A percentile compares a stretch with the other conserved stretches of the same genome.
Conservation (phyloP, 1,284 basidiomycete species). For the Neolentinus lepideus region DNA sequence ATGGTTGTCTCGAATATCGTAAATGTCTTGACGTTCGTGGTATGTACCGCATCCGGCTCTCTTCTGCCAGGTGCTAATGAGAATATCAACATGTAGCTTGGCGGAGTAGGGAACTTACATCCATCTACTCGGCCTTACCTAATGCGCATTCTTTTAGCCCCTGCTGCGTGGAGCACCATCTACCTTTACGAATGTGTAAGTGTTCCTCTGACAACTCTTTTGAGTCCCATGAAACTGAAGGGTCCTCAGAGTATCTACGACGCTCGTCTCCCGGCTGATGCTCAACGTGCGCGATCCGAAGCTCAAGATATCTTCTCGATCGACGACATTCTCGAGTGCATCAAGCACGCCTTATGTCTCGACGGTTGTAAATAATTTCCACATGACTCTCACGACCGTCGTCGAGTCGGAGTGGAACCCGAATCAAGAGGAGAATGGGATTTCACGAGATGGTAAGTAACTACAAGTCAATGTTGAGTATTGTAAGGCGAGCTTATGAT, state of each 20-base stretch:
- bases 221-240: neutral
- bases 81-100: neutral
- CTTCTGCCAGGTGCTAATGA: neutral
- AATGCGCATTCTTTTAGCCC: constrained; percentile 4
- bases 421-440: too few species aligned
- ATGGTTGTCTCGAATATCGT: neutral
- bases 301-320: neutral
- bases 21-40: constrained; percentile 1
- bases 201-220: neutral
- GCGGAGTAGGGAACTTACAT: neutral
- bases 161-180: constrained; percentile 7
- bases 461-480: too few species aligned
- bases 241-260: constrained; percentile 8
- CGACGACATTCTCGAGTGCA: neutral
- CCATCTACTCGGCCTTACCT: neutral
- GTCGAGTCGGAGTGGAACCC: too few species aligned
- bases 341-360: neutral
- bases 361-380: neutral
- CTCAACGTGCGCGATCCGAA: constrained; percentile 13
- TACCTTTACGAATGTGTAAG: constrained; percentile 12
- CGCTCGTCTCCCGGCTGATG: constrained; percentile 13
- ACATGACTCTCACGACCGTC: neutral
- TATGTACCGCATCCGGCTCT: neutral
- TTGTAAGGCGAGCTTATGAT: too few species aligned
- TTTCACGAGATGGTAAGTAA: too few species aligned